These are phyloP conservation scores for Tagetes erecta DNA, from an alignment of 129 eudicot genomes.

Conservation along the genomic window DNA sequence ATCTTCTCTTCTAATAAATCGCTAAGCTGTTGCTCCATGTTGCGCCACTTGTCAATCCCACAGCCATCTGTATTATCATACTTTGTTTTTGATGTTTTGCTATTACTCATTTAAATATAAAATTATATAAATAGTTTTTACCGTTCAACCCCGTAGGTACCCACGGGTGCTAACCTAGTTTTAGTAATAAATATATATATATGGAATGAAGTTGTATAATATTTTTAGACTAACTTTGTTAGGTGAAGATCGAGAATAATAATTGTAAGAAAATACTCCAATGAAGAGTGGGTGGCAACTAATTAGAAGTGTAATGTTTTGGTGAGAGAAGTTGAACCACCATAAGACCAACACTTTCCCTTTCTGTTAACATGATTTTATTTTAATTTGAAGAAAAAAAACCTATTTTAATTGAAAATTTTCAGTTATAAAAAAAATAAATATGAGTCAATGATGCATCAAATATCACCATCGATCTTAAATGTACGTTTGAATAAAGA, in stretches of 20 bases:
- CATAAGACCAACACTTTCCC: constrained; percentile 28
- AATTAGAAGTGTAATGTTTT: constrained; percentile 27
- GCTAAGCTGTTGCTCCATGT: too few species aligned
- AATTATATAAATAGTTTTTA: too few species aligned
- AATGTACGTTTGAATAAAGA: constrained; percentile 1
- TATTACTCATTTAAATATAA: too few species aligned
- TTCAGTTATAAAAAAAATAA: neutral
- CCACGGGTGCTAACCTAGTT: too few species aligned
- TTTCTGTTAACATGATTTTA: constrained; percentile 11
- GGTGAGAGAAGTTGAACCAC: constrained; percentile 45
- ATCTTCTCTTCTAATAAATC: too few species aligned
- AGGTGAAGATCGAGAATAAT: constrained; percentile 25
- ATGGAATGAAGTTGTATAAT: neutral
- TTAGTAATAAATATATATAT: too few species aligned
- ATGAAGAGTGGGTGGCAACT: constrained; percentile 43
- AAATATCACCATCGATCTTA: constrained; percentile 3
- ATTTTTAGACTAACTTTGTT: neutral
- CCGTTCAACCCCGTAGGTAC: too few species aligned
- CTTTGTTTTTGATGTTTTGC: too few species aligned
- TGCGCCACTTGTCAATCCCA: too few species aligned
- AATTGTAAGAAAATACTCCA: neutral
- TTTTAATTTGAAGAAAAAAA: neutral
- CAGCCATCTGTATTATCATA: too few species aligned
- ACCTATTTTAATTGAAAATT: neutral
- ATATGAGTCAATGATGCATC: constrained; percentile 6